Percentiles rank a stretch among this genome's conserved stretches.
Evolutionary conservation across 2,329 filamentous ascomycete species (phyloP).

Genomic region (Ceratocystis eucalypticola): DNA sequence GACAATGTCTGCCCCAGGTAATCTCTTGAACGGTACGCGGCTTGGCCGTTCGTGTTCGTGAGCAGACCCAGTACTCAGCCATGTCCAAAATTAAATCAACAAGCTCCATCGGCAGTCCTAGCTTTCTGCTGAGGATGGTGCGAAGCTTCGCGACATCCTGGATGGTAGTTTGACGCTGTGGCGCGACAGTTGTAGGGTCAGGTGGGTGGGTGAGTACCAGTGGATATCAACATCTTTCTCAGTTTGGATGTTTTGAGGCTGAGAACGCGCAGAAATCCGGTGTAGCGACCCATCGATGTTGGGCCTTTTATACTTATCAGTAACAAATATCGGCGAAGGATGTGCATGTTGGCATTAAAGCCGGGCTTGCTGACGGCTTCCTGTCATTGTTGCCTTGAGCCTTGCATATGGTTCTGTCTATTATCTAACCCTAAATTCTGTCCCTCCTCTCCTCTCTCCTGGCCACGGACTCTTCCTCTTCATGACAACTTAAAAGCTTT

Average conservation of each 20-base stretch:
- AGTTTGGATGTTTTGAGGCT: too few species aligned
- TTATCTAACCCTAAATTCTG: background rate
- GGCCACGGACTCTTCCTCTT: background rate
- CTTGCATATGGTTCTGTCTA: background rate
- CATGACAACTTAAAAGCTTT: constrained; percentile 38
- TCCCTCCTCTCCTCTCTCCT: background rate
- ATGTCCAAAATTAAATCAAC: constrained; percentile 43
- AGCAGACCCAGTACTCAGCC: constrained; percentile 50
- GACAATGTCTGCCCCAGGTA: too few species aligned
- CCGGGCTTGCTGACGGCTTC: too few species aligned
- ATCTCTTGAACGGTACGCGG: too few species aligned
- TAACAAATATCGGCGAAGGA: too few species aligned
- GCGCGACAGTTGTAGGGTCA: background rate
- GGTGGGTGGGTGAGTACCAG: too few species aligned
- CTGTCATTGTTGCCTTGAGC: too few species aligned
- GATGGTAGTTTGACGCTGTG: background rate
- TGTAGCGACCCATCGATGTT: too few species aligned
- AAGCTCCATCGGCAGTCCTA: constrained; percentile 39
- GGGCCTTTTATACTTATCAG: too few species aligned
- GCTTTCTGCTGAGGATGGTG: constrained; percentile 32
- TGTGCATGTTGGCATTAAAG: too few species aligned
- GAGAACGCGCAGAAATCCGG: too few species aligned
- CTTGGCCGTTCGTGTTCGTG: constrained; percentile 20
- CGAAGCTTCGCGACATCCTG: constrained; percentile 38
- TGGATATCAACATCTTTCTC: too few species aligned